These are phyloP conservation scores for Ogataea trehaloabstinens DNA, from an alignment of 805 yeast genomes.

Conservation along the genomic window DNA sequence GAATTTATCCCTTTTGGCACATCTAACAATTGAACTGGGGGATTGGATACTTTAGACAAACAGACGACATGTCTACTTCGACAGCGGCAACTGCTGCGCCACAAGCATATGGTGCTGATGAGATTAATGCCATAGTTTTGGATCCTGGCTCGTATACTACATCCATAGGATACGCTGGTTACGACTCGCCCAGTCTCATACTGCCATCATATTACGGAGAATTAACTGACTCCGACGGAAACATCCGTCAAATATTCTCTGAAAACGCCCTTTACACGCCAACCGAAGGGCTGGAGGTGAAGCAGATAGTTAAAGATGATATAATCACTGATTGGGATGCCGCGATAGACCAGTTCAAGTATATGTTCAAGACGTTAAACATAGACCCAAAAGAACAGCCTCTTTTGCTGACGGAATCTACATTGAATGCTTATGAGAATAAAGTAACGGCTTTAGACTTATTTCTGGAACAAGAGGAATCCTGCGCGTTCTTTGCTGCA, in stretches of 20 bases:
- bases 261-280: conserved; percentile 41
- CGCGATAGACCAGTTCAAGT: conserved; percentile 69
- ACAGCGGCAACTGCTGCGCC: conserved; percentile 36
- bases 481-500: conserved; percentile 79
- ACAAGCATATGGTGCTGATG: conserved; percentile 68
- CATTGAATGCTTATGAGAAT: conserved; percentile 72
- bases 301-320: conserved; percentile 59
- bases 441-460: conserved; percentile 70
- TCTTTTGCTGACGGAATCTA: conserved; percentile 78
- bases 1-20: no score
- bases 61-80: conserved; percentile 14
- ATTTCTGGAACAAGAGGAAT: conserved; percentile 63
- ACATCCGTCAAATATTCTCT: conserved; percentile 24
- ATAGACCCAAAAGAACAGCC: conserved; percentile 69
- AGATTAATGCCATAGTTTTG: conserved; percentile 83
- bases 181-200: conserved; percentile 76
- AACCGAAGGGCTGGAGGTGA: conserved; percentile 48
- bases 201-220: conserved; percentile 68
- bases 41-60: no score
- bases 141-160: conserved; percentile 89
- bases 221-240: conserved; percentile 13
- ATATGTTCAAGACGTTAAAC: conserved; percentile 52
- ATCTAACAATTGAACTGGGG: no score
- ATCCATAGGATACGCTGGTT: conserved; percentile 89
- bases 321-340: conserved; percentile 83